Evolutionary conservation across 148 eudicot species (phyloP).

Genomic region (Rhododendron ferrugineum): DNA sequence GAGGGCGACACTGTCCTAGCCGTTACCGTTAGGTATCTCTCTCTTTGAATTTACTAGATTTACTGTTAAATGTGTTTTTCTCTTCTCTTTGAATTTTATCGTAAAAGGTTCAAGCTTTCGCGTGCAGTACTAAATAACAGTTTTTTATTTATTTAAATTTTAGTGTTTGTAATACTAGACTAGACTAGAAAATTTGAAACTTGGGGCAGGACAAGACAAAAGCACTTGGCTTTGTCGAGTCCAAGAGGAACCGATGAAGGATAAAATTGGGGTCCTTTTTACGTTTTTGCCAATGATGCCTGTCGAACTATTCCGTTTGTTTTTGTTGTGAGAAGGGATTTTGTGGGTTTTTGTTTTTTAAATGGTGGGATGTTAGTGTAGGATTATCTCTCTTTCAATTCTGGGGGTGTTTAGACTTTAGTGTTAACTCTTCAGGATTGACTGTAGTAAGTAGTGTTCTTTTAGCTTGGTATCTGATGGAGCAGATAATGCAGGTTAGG

Average conservation of each 20-base stretch:
- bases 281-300: background rate
- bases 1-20: conserved; percentile 64
- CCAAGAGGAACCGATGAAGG: too few species aligned
- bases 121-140: background rate
- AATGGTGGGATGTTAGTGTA: background rate
- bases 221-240: background rate
- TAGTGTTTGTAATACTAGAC: background rate
- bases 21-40: conserved; percentile 68
- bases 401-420: background rate
- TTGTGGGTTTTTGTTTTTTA: background rate
- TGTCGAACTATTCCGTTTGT: background rate
- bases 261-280: background rate
- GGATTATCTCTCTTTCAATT: background rate
- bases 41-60: background rate
- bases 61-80: background rate
- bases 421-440: background rate
- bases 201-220: background rate
- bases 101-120: background rate
- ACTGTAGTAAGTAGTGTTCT: background rate
- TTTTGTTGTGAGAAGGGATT: background rate
- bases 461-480: background rate
- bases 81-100: background rate
- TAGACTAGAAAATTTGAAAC: background rate
- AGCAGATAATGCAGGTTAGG: background rate
- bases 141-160: background rate